phyloP scores from a whole-genome alignment of 139 green algal species.

The Haematococcus lacustris region DNA sequence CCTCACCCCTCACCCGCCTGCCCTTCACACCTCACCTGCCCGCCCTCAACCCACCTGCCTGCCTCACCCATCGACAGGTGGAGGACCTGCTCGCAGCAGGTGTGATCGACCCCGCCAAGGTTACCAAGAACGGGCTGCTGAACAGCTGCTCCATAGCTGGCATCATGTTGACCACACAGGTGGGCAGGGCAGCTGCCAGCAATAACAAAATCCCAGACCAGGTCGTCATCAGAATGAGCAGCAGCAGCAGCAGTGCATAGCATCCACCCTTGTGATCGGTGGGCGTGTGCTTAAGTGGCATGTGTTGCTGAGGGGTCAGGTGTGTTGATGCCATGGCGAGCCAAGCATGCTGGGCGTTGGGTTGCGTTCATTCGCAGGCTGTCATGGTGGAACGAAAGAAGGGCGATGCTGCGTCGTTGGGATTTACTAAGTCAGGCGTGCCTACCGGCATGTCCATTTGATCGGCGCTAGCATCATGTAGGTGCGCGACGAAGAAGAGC shows the following conservation, averaged over 20 bases:
- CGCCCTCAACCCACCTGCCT: no score
- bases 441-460: constrained; percentile 78
- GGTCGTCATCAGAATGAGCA: neutral
- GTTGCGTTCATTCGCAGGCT: no score
- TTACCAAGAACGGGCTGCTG: constrained; percentile 84
- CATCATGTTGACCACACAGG: constrained; percentile 98
- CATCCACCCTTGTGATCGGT: neutral
- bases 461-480: neutral
- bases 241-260: neutral
- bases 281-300: neutral
- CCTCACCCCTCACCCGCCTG: no score
- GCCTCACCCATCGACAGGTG: no score
- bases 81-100: constrained; percentile 78
- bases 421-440: constrained; percentile 60
- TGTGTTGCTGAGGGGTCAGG: neutral
- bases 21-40: no score
- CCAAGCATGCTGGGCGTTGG: neutral
- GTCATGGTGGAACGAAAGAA: constrained; percentile 80
- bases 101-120: constrained; percentile 95
- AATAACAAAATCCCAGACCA: no score
- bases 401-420: constrained; percentile 17
- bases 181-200: neutral
- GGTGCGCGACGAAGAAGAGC: no score
- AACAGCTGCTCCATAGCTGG: constrained; percentile 92
- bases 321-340: neutral